Base-by-base conservation (phyloP, 129 eudicot species). In the Helianthus tuberosus region DNA sequence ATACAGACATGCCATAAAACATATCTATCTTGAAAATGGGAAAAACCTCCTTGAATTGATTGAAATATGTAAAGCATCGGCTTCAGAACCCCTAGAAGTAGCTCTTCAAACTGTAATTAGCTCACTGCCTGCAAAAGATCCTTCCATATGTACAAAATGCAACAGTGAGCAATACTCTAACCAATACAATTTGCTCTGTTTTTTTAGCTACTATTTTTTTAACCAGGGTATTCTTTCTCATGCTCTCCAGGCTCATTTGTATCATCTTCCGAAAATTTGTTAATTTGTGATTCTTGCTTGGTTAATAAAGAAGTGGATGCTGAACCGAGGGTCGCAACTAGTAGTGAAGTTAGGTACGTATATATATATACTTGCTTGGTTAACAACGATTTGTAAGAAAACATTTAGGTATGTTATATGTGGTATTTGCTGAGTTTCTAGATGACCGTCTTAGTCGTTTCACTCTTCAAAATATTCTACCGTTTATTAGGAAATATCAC, bases 1-100 rank as follows among this genome's bases (percentile, higher is more conserved):
- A 32, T 94, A 94, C 77, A 84, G 84, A 79, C 89, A 94, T 35
- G 99, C 98, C 14, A 82, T 89, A 55, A 89, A 90, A 25, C 85
- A 88, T 55, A 91, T 94, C 43, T 88, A 85, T 76, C 86, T 94
- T 59, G 96, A 86, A 77, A 90, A 94, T 65, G 99, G 99, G 54
- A 91, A 83, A 85, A 91, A 87, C 67, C 96, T 94, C 66, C 84
- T 91, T 29, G 87, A 94, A 32, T 76, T 91, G 72, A 80, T 94
- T 38, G 89, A 94, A 72, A 86, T 84, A 66, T 94, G 97, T 69
- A 81, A 84, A 64, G 75, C 78, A 57, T 53, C 86, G 6, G 79
- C 88, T 23, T 50, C 82, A 63, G 78, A 83, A 72, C 79, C 93
- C 14, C 49, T 85, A 68, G 89, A 82, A 78, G 85, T 73, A 68